These are phyloP conservation scores for Eucalyptus urophylla DNA, from an alignment of 345 rosid genomes.

Conservation along the genomic window DNA sequence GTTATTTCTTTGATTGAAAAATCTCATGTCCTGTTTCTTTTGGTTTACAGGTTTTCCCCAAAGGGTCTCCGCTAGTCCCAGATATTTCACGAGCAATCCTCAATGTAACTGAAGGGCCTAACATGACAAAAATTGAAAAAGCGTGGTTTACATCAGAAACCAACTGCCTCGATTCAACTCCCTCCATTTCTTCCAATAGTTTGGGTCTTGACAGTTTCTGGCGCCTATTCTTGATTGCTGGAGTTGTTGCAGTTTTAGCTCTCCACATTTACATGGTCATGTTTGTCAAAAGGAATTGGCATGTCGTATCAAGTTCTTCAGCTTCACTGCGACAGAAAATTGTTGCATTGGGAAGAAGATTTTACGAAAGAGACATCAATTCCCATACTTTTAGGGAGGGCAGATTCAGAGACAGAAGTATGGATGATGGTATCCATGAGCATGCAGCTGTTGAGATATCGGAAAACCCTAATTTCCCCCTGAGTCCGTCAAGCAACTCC, in stretches of 20 bases:
- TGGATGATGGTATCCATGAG: neutral
- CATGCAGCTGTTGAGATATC: neutral
- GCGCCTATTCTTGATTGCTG: neutral
- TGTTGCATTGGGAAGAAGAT: neutral
- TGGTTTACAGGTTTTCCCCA: neutral
- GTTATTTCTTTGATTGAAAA: neutral
- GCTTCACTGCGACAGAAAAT: neutral
- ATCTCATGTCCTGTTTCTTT: neutral
- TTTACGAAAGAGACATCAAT: neutral
- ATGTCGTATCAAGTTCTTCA: too few species aligned
- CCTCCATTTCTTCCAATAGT: neutral
- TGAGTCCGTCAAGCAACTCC: neutral
- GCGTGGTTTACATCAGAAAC: neutral
- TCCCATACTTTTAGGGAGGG: neutral
- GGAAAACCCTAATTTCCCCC: neutral
- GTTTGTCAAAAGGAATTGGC: too few species aligned
- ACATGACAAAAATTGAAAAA: neutral
- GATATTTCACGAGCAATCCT: neutral
- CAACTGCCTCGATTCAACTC: neutral
- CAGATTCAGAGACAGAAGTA: neutral
- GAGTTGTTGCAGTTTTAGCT: neutral
- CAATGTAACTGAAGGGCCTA: neutral
- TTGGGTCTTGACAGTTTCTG: neutral
- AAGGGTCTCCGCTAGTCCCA: neutral
- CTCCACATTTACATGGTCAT: neutral